Conservation (phyloP, 192 early-diverging fungal species). For the Umbelopsis sp. region DNA sequence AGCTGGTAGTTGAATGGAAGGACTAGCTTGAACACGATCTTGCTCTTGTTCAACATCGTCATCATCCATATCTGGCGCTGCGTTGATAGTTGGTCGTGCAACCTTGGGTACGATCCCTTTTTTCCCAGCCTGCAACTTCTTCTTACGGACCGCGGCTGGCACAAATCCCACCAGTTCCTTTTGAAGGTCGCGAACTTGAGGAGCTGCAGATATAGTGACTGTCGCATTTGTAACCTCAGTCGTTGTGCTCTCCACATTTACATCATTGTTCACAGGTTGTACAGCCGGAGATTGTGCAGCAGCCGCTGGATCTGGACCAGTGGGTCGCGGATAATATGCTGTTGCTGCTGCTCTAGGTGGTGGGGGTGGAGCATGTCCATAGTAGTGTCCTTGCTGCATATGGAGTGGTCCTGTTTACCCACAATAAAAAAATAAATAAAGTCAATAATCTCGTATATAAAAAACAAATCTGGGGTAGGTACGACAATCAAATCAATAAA, state of each 20-base stretch:
- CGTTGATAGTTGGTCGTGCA: slow-evolving; percentile 62
- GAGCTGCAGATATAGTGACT: slow-evolving; percentile 73
- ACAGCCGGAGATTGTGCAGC: too few species aligned
- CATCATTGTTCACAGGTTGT: too few species aligned
- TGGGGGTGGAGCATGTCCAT: background rate
- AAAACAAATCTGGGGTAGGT: background rate
- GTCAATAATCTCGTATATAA: background rate
- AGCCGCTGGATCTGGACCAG: background rate
- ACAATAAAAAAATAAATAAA: too few species aligned
- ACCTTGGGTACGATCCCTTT: slow-evolving; percentile 46
- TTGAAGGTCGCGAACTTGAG: slow-evolving; percentile 78
- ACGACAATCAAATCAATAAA: background rate
- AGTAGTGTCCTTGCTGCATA: background rate
- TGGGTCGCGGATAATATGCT: background rate
- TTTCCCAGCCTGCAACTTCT: slow-evolving; percentile 42
- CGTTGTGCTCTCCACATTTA: too few species aligned
- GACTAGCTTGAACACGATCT: background rate
- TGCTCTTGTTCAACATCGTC: too few species aligned
- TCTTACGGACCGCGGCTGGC: slow-evolving; percentile 61
- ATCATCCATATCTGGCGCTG: slow-evolving; percentile 67
- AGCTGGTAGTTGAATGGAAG: background rate
- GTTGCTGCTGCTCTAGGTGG: background rate
- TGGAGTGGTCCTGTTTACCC: background rate
- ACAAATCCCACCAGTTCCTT: slow-evolving; percentile 77
- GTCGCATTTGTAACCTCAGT: slow-evolving; percentile 22